Percentiles rank a stretch among this genome's conserved stretches.
phyloP scores from a whole-genome alignment of 805 yeast genomes.

The Candida ovalis region DNA sequence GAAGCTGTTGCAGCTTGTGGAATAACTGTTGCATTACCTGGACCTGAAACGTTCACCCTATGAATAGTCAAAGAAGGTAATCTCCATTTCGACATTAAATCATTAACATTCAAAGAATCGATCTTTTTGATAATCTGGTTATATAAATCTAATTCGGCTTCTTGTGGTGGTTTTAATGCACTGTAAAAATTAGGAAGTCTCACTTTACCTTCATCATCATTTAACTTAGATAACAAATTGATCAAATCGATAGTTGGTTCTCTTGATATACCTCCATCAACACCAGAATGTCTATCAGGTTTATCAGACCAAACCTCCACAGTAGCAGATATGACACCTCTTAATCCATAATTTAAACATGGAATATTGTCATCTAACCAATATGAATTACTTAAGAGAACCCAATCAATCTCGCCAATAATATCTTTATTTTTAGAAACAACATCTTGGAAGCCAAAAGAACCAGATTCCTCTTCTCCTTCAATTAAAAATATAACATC shows the following conservation, averaged over 20 bases:
- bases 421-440: conserved; percentile 46
- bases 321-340: conserved; percentile 86
- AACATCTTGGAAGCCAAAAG: conserved; percentile 74
- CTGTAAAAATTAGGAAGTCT: conserved; percentile 68
- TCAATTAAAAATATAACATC: conserved; percentile 85
- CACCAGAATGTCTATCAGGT: conserved; percentile 94
- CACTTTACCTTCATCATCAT: conserved; percentile 52
- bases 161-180: conserved; percentile 54
- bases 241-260: conserved; percentile 90
- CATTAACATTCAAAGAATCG: conserved; percentile 32
- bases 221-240: conserved; percentile 62
- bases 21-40: conserved; percentile 84
- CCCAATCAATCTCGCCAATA: conserved; percentile 83
- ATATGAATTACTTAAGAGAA: conserved; percentile 82
- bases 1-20: conserved; percentile 77
- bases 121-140: conserved; percentile 50
- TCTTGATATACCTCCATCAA: conserved; percentile 85
- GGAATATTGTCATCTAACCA: conserved; percentile 92
- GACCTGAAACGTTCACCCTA: conserved; percentile 81
- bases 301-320: conserved; percentile 65
- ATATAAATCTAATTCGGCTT: conserved; percentile 57
- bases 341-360: conserved; percentile 87
- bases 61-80: conserved; percentile 88
- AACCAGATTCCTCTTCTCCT: conserved; percentile 95
- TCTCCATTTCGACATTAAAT: conserved; percentile 80